These are phyloP conservation scores for Fusarium sp. DNA, from an alignment of 2,329 filamentous ascomycete genomes.

Conservation along the genomic window DNA sequence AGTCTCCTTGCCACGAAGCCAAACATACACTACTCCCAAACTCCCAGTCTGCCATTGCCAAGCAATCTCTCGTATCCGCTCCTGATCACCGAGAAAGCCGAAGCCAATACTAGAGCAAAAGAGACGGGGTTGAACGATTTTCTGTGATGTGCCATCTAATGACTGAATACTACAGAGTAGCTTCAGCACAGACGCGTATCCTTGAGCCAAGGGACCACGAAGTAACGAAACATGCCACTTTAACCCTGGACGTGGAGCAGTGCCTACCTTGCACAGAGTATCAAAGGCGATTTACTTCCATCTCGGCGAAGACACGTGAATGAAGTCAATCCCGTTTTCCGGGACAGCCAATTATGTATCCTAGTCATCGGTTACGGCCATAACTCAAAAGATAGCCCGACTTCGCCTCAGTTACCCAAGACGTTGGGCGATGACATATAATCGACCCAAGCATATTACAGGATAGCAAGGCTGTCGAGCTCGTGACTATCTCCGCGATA, in stretches of 20 bases:
- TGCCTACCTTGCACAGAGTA: neutral
- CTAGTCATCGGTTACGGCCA: neutral
- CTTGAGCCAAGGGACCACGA: conserved; percentile 24
- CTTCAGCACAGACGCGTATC: conserved; percentile 15
- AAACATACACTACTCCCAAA: conserved; percentile 1
- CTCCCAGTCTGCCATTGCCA: conserved; percentile 1
- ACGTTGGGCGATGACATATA: conserved; percentile 6
- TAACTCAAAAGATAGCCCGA: conserved; percentile 6
- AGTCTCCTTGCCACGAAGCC: conserved; percentile 14
- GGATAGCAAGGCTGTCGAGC: conserved; percentile 34
- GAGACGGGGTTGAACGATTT: neutral
- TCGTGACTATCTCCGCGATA: conserved; percentile 11
- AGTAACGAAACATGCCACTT: conserved; percentile 39
- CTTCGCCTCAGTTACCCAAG: conserved; percentile 3
- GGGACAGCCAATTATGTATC: neutral
- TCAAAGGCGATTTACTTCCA: conserved; percentile 9
- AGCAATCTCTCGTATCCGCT: conserved; percentile 1
- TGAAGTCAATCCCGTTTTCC: neutral
- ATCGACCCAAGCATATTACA: conserved; percentile 8
- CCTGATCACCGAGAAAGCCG: neutral
- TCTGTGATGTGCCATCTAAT: conserved; percentile 24
- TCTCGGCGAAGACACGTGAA: conserved; percentile 5
- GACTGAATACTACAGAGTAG: neutral
- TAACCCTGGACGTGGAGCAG: conserved; percentile 30
- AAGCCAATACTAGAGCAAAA: conserved; percentile 10